Evolutionary conservation across 2,329 filamentous ascomycete species (phyloP).

Genomic region (Aspergillus pseudoterreus): DNA sequence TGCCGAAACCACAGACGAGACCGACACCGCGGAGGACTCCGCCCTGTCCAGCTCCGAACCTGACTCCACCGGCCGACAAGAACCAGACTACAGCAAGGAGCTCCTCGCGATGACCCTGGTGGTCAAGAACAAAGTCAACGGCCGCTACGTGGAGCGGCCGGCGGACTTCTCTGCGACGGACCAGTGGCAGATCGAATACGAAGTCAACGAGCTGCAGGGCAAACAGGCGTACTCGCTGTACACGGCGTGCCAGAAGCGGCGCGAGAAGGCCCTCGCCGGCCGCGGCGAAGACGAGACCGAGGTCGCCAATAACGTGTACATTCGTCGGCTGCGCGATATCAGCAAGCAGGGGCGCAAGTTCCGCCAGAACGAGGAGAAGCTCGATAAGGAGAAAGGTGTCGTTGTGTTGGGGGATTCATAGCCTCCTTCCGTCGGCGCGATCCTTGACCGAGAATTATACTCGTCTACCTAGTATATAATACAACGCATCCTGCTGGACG

Average conservation of each 20-base stretch:
- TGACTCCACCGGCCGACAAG: not conserved
- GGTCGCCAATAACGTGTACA: slow-evolving; percentile 45
- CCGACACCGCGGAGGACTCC: not conserved
- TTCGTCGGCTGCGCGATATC: slow-evolving; percentile 34
- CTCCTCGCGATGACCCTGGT: slow-evolving; percentile 69
- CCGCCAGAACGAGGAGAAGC: slow-evolving; percentile 53
- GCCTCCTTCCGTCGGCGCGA: not conserved
- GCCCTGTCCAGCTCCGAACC: not conserved
- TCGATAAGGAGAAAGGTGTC: slow-evolving; percentile 46
- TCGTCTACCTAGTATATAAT: no score
- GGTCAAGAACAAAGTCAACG: slow-evolving; percentile 70
- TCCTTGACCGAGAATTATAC: not conserved
- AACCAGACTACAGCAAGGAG: slow-evolving; percentile 15
- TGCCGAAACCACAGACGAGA: not conserved
- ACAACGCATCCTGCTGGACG: no score
- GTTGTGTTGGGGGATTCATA: slow-evolving; percentile 21
- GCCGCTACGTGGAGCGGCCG: slow-evolving; percentile 60
- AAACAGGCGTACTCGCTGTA: slow-evolving; percentile 53
- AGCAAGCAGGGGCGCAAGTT: slow-evolving; percentile 57
- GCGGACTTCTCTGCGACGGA: slow-evolving; percentile 42
- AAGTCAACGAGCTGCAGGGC: slow-evolving; percentile 59
- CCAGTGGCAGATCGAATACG: slow-evolving; percentile 75
- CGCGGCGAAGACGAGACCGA: slow-evolving; percentile 40
- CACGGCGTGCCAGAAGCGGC: slow-evolving; percentile 52
- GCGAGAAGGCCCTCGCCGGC: slow-evolving; percentile 44